Evolutionary conservation across 495 filamentous ascomycete species (phyloP).

Genomic region (Tricharina praecox): DNA sequence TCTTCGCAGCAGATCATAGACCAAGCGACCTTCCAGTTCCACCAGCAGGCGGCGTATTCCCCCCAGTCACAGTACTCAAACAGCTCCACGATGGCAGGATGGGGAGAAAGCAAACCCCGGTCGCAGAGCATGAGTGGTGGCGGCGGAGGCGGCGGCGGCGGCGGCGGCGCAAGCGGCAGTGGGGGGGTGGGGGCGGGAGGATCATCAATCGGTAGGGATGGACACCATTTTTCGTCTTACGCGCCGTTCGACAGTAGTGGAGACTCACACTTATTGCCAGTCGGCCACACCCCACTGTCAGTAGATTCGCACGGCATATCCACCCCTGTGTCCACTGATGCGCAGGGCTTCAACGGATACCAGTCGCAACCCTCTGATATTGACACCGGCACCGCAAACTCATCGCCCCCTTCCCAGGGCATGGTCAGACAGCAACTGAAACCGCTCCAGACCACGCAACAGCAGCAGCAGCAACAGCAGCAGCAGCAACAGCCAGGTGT

Average conservation of each 20-base stretch:
- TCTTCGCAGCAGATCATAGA: background rate
- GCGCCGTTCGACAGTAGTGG: conserved; percentile 1
- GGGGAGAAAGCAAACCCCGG: conserved; percentile 1
- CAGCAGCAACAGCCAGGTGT: background rate
- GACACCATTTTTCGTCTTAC: conserved; percentile 1
- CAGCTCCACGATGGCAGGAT: background rate
- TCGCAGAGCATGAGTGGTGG: conserved; percentile 1
- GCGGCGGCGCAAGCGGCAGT: background rate
- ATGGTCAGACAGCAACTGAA: conserved; percentile 3
- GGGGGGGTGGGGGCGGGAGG: background rate
- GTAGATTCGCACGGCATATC: conserved; percentile 5
- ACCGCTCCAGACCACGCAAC: background rate
- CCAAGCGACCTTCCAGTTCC: conserved; percentile 1
- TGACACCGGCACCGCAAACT: background rate
- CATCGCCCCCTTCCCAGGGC: background rate
- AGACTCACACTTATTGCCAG: conserved; percentile 1
- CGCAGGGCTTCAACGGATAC: conserved; percentile 1
- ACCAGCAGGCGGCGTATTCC: background rate
- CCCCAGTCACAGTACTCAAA: conserved; percentile 3
- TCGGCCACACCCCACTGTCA: conserved; percentile 2
- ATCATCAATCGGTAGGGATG: background rate
- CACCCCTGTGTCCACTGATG: background rate
- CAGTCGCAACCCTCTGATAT: conserved; percentile 4
- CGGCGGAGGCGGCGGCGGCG: background rate
- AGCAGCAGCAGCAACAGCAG: too few relatives aligned